Conservation (phyloP, 176 grass and related monocot genomes). For the Typha latifolia region DNA sequence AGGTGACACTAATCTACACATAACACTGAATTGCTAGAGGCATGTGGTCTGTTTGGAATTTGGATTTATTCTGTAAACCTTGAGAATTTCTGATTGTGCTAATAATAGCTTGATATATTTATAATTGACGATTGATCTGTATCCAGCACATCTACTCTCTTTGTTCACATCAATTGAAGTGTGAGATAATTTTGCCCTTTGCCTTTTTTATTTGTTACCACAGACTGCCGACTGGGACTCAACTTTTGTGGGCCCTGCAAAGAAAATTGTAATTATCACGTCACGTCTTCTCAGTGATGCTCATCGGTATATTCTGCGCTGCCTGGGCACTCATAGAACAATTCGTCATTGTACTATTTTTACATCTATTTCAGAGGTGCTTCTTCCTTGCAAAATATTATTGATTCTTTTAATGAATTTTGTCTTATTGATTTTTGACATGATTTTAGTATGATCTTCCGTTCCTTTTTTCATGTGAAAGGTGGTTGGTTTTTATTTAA, state of each 20-base stretch:
- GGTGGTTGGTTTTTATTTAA: no score
- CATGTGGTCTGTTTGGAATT: no score
- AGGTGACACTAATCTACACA: no score
- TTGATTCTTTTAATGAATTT: slow-evolving; percentile 15
- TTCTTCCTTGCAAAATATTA: slow-evolving; percentile 29
- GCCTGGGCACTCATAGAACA: slow-evolving; percentile 55
- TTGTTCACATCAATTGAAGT: neutral
- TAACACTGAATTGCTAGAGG: no score
- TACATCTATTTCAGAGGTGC: slow-evolving; percentile 84
- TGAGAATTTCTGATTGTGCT: neutral
- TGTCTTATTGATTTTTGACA: neutral
- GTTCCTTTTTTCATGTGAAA: neutral
- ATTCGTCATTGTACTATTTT: slow-evolving; percentile 67
- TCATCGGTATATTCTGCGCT: slow-evolving; percentile 84
- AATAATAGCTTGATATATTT: neutral
- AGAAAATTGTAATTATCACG: slow-evolving; percentile 67
- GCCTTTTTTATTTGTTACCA: slow-evolving; percentile 13
- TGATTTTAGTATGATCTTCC: neutral
- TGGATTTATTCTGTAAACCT: no score
- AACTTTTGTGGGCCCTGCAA: slow-evolving; percentile 53
- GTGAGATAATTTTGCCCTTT: neutral
- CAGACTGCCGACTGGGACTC: slow-evolving; percentile 67
- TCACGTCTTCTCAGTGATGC: slow-evolving; percentile 81
- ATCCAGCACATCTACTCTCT: neutral
- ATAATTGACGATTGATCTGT: neutral